Conservation (phyloP, 768 basidiomycete species). For the Coprinellus micaceus region DNA sequence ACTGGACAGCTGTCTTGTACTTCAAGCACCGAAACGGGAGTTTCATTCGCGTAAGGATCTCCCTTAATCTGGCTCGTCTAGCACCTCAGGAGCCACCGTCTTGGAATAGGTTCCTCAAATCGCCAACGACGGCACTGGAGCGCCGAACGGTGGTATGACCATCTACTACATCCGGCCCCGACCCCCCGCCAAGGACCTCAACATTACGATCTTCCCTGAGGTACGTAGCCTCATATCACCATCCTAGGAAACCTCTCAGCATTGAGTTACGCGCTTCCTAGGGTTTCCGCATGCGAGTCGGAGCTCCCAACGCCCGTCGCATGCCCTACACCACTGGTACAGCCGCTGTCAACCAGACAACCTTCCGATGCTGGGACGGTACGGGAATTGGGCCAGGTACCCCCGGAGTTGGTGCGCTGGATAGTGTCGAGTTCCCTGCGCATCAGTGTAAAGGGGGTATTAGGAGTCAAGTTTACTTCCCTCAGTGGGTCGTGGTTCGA, state of each 20-base stretch:
- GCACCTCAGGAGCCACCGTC: not conserved
- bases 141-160: constrained; percentile 1
- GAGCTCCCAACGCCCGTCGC: constrained; percentile 1
- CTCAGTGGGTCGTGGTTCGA: not conserved
- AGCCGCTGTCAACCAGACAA: constrained; percentile 8
- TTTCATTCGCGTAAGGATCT: constrained; percentile 9
- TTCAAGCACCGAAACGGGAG: constrained; percentile 14
- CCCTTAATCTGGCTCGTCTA: not conserved
- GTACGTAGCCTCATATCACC: not conserved
- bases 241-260: not conserved
- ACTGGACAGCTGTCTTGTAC: constrained; percentile 14
- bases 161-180: constrained; percentile 2
- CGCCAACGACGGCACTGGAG: not conserved
- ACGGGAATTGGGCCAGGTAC: constrained; percentile 10
- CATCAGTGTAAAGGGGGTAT: constrained; percentile 5
- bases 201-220: not conserved
- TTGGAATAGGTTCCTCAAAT: not conserved
- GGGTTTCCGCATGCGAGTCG: constrained; percentile 11
- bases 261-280: not conserved
- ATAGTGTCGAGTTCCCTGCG: constrained; percentile 4
- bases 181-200: not conserved
- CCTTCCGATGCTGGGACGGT: constrained; percentile 12
- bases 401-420: constrained; percentile 5
- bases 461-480: constrained; percentile 10
- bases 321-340: not conserved